phyloP scores from a whole-genome alignment of 371 early-diverging fungal species.

The Saksenaea oblongispora region DNA sequence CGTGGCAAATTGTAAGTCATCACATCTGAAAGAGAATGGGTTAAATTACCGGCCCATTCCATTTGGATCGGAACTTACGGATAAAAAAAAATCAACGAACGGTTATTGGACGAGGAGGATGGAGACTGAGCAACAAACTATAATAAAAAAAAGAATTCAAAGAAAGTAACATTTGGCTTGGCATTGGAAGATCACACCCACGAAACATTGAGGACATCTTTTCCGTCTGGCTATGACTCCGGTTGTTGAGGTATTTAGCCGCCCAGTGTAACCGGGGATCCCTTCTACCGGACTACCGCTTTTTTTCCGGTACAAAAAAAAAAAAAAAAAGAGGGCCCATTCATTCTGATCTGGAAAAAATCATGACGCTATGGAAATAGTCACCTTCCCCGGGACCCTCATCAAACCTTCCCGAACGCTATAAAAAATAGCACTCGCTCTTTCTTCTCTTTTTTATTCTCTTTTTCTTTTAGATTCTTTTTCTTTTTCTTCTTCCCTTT shows the following conservation, averaged over 20 bases:
- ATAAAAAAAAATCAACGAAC: neutral
- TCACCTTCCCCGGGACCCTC: neutral
- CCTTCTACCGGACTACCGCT: neutral
- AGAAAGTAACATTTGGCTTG: neutral
- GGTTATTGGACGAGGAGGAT: neutral
- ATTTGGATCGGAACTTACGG: slow-evolving; percentile 4
- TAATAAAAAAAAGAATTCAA: neutral
- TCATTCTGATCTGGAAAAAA: neutral
- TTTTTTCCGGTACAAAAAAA: neutral
- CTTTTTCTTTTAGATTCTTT: slow-evolving; percentile 5
- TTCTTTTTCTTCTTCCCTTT: neutral
- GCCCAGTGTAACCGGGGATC: neutral
- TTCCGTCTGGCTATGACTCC: neutral
- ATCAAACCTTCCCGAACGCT: neutral
- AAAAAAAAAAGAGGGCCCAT: too few species aligned
- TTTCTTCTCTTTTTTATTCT: neutral
- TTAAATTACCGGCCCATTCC: neutral
- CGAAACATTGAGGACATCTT: too few species aligned
- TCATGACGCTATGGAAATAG: neutral
- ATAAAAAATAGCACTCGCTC: neutral
- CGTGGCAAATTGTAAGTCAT: neutral
- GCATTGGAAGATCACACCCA: neutral
- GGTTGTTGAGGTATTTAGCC: neutral
- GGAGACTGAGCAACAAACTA: neutral
- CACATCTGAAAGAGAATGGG: neutral